Base-by-base conservation (phyloP, 2,329 filamentous ascomycete genomes). In the Xylaria polymorpha region DNA sequence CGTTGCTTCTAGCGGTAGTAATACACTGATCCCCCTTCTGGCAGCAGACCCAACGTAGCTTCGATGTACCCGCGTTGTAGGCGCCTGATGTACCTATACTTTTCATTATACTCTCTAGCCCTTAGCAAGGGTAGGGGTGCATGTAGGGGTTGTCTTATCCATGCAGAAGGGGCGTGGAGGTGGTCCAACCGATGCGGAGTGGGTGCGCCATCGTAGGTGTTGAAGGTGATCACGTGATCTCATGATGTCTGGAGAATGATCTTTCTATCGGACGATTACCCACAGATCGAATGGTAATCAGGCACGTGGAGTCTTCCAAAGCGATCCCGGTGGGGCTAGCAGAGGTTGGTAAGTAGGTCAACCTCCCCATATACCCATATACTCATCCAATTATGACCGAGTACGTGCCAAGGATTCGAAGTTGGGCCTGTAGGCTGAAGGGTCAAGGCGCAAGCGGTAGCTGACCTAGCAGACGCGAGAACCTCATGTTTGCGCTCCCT, bases 141-240 rank as follows among this genome's bases (percentile, higher is more conserved):
- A 74, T 71, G 48, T 67, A 73, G 67, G 64, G 66, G 55, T 64
- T 57, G 57, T 70, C 65, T 48, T 63, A 71, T 64, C 64, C 65
- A 67, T 71, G 73, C 73, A 70, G 69, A 67, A 65, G 35, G 65
- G 65, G 44, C 68, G 60, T 66, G 64, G 51, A 63, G 60, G 61
- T 66, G 50, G 71, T 69, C 68, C 74, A 73, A 71, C 66, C 68
- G 65, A 68, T 64, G 51, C 53, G 55, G 67, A 72, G 69, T 64
- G 64, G 61, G 61, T 70, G 64, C 61, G 55, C 67, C 68, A 68
- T 71, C 61, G 71, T 72, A 70, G 71, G 67, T 67, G 73, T 68
- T 61, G 63, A 71, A 50, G 68, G 68, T 58, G 63, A 71, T 80
- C 79, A 80, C 76, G 78, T 80, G 79, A 79, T 74, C 69, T 68